Evolutionary conservation across 805 yeast species (phyloP), one percentile per base, ranked within the genome.

Genomic region (Scheffersomyces amazonensis): DNA sequence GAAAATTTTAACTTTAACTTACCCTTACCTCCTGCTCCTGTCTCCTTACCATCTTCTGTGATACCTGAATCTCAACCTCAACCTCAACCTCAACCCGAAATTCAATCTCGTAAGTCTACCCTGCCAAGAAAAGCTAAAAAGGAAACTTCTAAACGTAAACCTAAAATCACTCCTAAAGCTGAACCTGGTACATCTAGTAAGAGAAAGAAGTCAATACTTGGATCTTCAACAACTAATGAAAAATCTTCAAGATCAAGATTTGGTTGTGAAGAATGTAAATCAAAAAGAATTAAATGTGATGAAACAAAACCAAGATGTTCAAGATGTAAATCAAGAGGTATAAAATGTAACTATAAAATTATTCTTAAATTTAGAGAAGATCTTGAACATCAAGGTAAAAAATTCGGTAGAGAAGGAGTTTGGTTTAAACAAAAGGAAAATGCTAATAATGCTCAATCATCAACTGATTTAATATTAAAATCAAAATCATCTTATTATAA

Each of bases 381-480:
- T 37, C 45, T 52, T 31, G 59, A 54, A 27, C 36, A 38, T 3
- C 44, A 41, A 34, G 63, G 63, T 12, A 49, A 50, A 16, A 35
- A 41, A 13, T 58, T 58, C 36, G 63, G 63, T 2, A 36, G 63
- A 18, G 61, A 58, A 40, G 61, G 63, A 4, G 54, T 55, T 1
- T 52, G 59, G 59, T 41, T 44, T 6, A 56, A 53, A 15, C 32
- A 42, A 7, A 39, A 37, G 15, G 27, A 29, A 25, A 21, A 15
- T 21, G 36, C 32, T 19, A 20, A 24, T 15, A 38, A 37, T 11
- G 38, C 45, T 11, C 36, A 31, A 30, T 18, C 36, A 1, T 21
- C 46, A 3, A 38, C 41, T 1, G 44, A 48, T 10, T 41, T 51
- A 31, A 42, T 44, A 11, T 13, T 25, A 22, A 46, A 42, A 34